A percentile compares a stretch with the other conserved stretches of the same genome.
These are phyloP conservation scores for Candida golubevii DNA, from an alignment of 805 yeast species.

Conservation along the genomic window DNA sequence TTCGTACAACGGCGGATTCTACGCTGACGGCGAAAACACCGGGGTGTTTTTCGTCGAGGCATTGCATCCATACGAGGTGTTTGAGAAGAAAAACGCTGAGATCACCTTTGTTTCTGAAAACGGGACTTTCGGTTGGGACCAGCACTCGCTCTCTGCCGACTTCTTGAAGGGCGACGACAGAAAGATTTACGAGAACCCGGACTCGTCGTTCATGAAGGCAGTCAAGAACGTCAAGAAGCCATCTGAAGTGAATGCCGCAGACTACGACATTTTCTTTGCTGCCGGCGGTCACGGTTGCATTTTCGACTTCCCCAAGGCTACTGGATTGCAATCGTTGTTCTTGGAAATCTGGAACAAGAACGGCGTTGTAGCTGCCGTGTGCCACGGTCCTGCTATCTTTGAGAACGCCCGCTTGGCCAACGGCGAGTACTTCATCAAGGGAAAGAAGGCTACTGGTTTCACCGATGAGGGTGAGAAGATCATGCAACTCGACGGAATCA, in stretches of 20 bases:
- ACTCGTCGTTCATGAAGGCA: slow-evolving; percentile 36
- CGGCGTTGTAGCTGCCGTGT: slow-evolving; percentile 60
- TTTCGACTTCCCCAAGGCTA: slow-evolving; percentile 55
- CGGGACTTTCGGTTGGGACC: slow-evolving; percentile 56
- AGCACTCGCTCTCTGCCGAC: slow-evolving; percentile 42
- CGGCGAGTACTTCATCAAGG: slow-evolving; percentile 45
- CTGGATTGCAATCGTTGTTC: slow-evolving; percentile 42
- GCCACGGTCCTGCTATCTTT: slow-evolving; percentile 65
- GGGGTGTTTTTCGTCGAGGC: slow-evolving; percentile 60
- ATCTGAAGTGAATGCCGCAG: slow-evolving; percentile 43
- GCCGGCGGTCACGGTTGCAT: slow-evolving; percentile 65
- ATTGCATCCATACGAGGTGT: slow-evolving; percentile 51
- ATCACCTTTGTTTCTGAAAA: slow-evolving; percentile 57
- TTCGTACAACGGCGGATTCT: slow-evolving; percentile 43
- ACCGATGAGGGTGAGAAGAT: slow-evolving; percentile 49
- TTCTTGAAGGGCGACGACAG: slow-evolving; percentile 44
- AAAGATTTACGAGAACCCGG: slow-evolving; percentile 32
- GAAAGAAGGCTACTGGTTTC: slow-evolving; percentile 58
- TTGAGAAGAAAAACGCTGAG: slow-evolving; percentile 45
- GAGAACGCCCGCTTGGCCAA: slow-evolving; percentile 37
- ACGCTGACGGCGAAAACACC: slow-evolving; percentile 54
- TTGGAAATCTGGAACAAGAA: slow-evolving; percentile 44
- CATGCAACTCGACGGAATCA: slow-evolving; percentile 19
- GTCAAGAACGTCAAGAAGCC: slow-evolving; percentile 43
- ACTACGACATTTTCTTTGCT: slow-evolving; percentile 53